Evolutionary conservation across 73 alveolate species (phyloP).

Genomic region (Stentor coeruleus): DNA sequence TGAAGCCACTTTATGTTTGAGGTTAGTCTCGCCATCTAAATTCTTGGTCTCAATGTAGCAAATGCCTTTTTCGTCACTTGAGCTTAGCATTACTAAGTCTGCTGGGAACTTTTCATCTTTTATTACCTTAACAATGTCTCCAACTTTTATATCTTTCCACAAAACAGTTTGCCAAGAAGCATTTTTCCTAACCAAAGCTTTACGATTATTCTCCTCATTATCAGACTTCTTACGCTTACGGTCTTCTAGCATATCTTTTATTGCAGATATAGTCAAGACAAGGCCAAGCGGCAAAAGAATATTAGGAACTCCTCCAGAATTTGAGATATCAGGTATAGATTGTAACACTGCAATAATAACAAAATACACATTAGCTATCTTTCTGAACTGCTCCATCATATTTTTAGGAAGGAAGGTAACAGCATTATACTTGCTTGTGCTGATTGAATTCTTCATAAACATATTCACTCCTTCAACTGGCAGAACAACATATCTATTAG

Average conservation of each 20-base stretch:
- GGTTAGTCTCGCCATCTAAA: constrained; percentile 97
- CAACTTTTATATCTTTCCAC: constrained; percentile 69
- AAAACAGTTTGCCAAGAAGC: no score
- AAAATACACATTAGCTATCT: constrained; percentile 71
- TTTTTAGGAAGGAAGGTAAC: constrained; percentile 76
- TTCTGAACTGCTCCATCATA: constrained; percentile 61
- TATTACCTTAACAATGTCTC: constrained; percentile 55
- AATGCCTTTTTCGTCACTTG: constrained; percentile 84
- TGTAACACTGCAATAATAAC: constrained; percentile 54
- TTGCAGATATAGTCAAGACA: constrained; percentile 38
- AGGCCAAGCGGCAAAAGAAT: constrained; percentile 37
- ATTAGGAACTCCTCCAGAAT: constrained; percentile 41
- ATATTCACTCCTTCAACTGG: no score
- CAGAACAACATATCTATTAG: no score
- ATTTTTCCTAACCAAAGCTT: no score
- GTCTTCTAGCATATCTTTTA: constrained; percentile 41
- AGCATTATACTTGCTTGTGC: constrained; percentile 68
- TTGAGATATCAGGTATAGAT: constrained; percentile 25
- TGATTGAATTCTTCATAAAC: constrained; percentile 34
- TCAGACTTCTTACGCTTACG: constrained; percentile 38
- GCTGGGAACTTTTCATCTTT: constrained; percentile 93
- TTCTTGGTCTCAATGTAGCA: constrained; percentile 86
- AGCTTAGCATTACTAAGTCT: constrained; percentile 87
- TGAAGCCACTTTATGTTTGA: constrained; percentile 84
- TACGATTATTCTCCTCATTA: no score